Percentiles rank a stretch among this genome's conserved stretches.
Conservation (phyloP, 208 protist genomes). For the Leishmania turanica region DNA sequence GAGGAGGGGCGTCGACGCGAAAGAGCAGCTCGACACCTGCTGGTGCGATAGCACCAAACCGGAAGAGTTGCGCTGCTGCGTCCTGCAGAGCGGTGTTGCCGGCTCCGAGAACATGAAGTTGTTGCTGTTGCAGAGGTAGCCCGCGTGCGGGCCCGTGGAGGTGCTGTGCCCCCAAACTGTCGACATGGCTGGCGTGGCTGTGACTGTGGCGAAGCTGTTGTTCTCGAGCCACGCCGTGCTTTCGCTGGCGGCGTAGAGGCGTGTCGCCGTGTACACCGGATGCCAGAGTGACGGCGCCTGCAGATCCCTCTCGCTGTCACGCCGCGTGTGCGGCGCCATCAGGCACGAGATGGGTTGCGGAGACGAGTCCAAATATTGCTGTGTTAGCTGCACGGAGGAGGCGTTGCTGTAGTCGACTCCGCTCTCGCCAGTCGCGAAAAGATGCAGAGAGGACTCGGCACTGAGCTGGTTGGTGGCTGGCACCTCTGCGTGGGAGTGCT, state of each 20-base stretch:
- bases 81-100: conserved; percentile 12
- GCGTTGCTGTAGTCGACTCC: not conserved
- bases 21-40: conserved; percentile 3
- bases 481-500: not conserved
- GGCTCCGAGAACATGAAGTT: conserved; percentile 9
- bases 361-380: not conserved
- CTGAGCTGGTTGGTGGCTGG: not conserved
- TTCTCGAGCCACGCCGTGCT: conserved; percentile 28
- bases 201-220: conserved; percentile 1
- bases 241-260: conserved; percentile 24
- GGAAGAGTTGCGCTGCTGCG: conserved; percentile 8
- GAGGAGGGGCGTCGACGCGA: conserved; percentile 12
- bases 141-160: not conserved
- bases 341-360: no score
- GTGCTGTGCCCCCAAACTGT: conserved; percentile 8
- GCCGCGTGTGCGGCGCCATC: no score
- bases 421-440: not conserved
- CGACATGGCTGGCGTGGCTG: conserved; percentile 10
- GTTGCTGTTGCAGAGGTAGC: not conserved
- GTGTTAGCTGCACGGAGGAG: not conserved
- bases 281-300: conserved; percentile 4
- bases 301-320: not conserved
- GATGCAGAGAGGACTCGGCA: not conserved
- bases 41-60: not conserved
- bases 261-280: conserved; percentile 8